phyloP scores from a whole-genome alignment of 371 early-diverging fungal genomes.

The Mucor irregularis region DNA sequence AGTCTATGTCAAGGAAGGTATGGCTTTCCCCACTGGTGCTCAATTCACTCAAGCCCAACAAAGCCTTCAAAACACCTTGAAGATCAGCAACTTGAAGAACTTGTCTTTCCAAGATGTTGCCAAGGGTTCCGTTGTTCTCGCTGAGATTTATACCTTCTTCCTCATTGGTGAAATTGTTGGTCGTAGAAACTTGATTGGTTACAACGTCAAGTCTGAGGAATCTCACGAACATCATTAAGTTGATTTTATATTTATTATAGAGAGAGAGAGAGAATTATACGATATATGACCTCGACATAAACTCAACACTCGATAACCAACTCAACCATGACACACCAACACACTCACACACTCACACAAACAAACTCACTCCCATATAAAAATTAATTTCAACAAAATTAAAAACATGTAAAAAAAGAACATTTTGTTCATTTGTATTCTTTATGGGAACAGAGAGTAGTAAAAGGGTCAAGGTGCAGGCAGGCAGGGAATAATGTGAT shows the following conservation, averaged over 20 bases:
- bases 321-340: too few relatives aligned
- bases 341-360: too few relatives aligned
- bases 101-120: constrained; percentile 45
- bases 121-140: constrained; percentile 62
- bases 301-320: too few relatives aligned
- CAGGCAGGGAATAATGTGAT: neutral
- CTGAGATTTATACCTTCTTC: constrained; percentile 73
- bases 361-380: too few relatives aligned
- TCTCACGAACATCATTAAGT: constrained; percentile 29
- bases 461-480: too few relatives aligned
- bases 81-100: constrained; percentile 54
- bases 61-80: constrained; percentile 48
- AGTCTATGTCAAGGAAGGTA: constrained; percentile 70
- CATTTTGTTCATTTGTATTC: too few relatives aligned
- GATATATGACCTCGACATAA: too few relatives aligned
- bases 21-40: constrained; percentile 63
- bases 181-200: constrained; percentile 73
- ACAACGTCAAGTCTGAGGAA: constrained; percentile 60
- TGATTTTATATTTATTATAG: constrained; percentile 3
- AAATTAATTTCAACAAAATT: too few relatives aligned
- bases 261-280: too few relatives aligned
- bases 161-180: constrained; percentile 74
- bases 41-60: constrained; percentile 61
- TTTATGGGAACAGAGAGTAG: too few relatives aligned
- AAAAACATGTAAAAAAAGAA: too few relatives aligned